A percentile compares a stretch with the other conserved stretches of the same genome.
Evolutionary conservation across 306 rosid genomes (phyloP).

Genomic region (Echinosophora koreensis): DNA sequence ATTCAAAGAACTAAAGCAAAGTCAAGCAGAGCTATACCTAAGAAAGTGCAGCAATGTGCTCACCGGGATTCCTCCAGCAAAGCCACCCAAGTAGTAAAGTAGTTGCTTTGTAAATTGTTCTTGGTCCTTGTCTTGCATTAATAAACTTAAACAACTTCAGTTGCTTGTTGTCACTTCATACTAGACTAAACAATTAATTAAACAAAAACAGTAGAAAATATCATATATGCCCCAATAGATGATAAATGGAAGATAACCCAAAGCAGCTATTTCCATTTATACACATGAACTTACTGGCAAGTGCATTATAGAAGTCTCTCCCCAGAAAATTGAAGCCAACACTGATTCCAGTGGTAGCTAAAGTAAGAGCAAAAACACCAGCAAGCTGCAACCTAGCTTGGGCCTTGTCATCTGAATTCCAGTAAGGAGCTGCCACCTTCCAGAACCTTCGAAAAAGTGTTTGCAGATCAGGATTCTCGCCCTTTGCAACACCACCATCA

Average conservation of each 20-base stretch:
- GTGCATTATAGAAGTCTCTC: conserved; percentile 93
- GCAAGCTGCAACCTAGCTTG: conserved; percentile 85
- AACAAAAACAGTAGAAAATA: conserved; percentile 12
- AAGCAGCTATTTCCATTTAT: neutral
- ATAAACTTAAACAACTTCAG: conserved; percentile 51
- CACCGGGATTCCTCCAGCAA: conserved; percentile 99
- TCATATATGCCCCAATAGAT: conserved; percentile 21
- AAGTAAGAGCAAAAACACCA: conserved; percentile 86
- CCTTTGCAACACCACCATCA: conserved; percentile 45
- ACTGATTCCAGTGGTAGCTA: conserved; percentile 94
- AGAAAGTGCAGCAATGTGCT: conserved; percentile 89
- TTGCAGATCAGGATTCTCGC: conserved; percentile 67
- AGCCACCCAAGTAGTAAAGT: conserved; percentile 89
- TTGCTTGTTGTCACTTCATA: conserved; percentile 46
- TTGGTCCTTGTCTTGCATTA: conserved; percentile 90
- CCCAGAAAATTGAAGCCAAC: conserved; percentile 95
- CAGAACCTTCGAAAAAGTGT: conserved; percentile 77
- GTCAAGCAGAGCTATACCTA: conserved; percentile 85
- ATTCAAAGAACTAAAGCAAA: conserved; percentile 53
- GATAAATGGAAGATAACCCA: conserved; percentile 17
- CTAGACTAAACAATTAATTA: neutral
- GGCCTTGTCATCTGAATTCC: conserved; percentile 82
- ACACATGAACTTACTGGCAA: conserved; percentile 74
- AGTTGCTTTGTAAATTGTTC: conserved; percentile 90
- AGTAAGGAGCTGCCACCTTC: conserved; percentile 98